A percentile compares a stretch with the other conserved stretches of the same genome.
Evolutionary conservation across 2,329 filamentous ascomycete genomes (phyloP).

Genomic region (Rhytidhysteron rufulum): DNA sequence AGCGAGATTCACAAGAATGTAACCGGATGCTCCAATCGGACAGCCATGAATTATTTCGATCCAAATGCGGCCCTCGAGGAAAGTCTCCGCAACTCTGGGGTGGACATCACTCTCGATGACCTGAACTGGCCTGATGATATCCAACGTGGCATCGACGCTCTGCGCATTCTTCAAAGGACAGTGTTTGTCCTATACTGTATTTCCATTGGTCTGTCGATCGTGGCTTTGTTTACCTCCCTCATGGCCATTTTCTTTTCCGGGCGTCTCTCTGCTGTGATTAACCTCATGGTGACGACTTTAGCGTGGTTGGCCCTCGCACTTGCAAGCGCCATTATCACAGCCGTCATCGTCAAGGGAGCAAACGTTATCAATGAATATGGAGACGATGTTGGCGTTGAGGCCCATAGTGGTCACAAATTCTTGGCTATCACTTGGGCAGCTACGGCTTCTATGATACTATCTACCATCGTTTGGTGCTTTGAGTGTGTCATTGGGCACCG

Average conservation of each 20-base stretch:
- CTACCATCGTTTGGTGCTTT: conserved; percentile 23
- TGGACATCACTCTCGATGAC: conserved; percentile 48
- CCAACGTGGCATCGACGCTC: conserved; percentile 48
- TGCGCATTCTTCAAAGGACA: conserved; percentile 48
- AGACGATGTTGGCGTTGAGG: conserved; percentile 46
- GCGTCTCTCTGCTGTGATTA: conserved; percentile 46
- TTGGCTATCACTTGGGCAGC: conserved; percentile 59
- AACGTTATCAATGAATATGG: conserved; percentile 53
- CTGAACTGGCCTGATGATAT: conserved; percentile 57
- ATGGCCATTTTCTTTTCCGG: conserved; percentile 44
- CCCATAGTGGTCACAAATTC: conserved; percentile 52
- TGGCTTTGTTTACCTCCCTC: conserved; percentile 47
- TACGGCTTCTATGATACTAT: conserved; percentile 43
- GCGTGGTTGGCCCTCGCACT: conserved; percentile 60
- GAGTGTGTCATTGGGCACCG: conserved; percentile 26
- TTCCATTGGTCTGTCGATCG: conserved; percentile 50
- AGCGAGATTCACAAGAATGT: conserved; percentile 48
- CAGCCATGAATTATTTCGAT: conserved; percentile 55
- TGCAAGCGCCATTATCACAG: conserved; percentile 70
- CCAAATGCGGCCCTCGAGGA: conserved; percentile 48
- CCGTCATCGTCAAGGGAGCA: conserved; percentile 53
- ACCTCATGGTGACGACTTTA: conserved; percentile 48
- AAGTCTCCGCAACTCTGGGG: conserved; percentile 41
- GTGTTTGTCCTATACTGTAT: conserved; percentile 60
- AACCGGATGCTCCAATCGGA: conserved; percentile 52